Conservation (phyloP, 257 asterid species). For the Nicotiana otophora region DNA sequence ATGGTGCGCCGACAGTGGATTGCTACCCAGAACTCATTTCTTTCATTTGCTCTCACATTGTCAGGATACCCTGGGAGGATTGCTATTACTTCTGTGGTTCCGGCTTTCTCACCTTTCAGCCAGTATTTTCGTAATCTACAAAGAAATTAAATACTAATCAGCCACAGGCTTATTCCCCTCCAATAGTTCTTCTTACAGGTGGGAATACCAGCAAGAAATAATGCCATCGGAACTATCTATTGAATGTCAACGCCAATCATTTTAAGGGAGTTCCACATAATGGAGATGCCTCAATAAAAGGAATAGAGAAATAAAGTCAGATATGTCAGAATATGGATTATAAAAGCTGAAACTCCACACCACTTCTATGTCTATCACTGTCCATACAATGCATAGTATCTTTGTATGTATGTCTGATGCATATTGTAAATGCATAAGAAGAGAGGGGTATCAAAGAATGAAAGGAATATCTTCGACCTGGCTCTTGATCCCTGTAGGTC, state of each 20-base stretch:
- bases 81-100: constrained; percentile 60
- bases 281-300: neutral
- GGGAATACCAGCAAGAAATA: neutral
- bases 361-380: neutral
- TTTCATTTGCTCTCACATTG: constrained; percentile 69
- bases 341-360: neutral
- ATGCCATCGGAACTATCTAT: neutral
- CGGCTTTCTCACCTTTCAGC: constrained; percentile 80
- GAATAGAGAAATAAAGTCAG: neutral
- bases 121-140: constrained; percentile 70
- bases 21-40: constrained; percentile 92
- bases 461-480: too few species aligned
- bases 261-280: neutral
- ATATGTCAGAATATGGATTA: neutral
- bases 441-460: too few species aligned
- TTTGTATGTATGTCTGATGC: neutral
- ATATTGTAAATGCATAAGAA: neutral
- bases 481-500: too few species aligned
- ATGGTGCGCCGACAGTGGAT: constrained; percentile 62
- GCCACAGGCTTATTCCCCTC: neutral
- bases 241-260: neutral
- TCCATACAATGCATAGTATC: neutral
- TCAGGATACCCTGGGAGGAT: constrained; percentile 78
- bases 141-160: neutral
- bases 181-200: neutral